phyloP scores from a whole-genome alignment of 805 yeast species.

The Yueomyces sp. region DNA sequence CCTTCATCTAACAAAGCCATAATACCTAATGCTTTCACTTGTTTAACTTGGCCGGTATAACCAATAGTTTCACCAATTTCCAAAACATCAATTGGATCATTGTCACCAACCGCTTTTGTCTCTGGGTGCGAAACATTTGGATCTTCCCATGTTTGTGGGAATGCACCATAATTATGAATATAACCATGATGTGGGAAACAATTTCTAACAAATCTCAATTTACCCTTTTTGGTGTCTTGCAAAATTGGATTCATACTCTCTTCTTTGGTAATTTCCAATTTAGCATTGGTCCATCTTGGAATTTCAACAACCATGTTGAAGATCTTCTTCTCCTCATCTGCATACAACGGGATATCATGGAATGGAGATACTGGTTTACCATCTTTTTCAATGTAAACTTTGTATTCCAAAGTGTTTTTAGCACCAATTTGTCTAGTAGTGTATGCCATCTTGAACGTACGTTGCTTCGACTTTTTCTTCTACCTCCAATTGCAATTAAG shows the following conservation, averaged over 20 bases:
- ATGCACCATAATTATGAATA: constrained; percentile 96
- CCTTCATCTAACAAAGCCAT: constrained; percentile 92
- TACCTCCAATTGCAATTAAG: no score
- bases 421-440: constrained; percentile 90
- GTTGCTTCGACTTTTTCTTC: neutral
- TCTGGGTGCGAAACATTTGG: constrained; percentile 51
- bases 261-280: constrained; percentile 87
- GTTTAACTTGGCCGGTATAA: constrained; percentile 61
- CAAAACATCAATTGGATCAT: constrained; percentile 77
- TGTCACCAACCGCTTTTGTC: constrained; percentile 62
- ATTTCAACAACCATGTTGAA: constrained; percentile 90
- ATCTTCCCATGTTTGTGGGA: constrained; percentile 90
- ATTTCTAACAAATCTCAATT: constrained; percentile 90
- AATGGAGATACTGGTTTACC: constrained; percentile 92
- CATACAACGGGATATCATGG: constrained; percentile 88
- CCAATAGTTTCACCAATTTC: constrained; percentile 64
- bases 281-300: constrained; percentile 98
- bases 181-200: constrained; percentile 98
- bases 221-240: constrained; percentile 96
- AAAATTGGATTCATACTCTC: constrained; percentile 78
- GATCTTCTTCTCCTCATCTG: constrained; percentile 83
- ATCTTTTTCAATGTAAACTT: constrained; percentile 79
- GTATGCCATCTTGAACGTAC: constrained; percentile 42
- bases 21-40: constrained; percentile 86
- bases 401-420: constrained; percentile 88